Percentiles rank a stretch among this genome's conserved stretches.
phyloP scores from a whole-genome alignment of 2,329 filamentous ascomycete species.

The Exserohilum rostratum region DNA sequence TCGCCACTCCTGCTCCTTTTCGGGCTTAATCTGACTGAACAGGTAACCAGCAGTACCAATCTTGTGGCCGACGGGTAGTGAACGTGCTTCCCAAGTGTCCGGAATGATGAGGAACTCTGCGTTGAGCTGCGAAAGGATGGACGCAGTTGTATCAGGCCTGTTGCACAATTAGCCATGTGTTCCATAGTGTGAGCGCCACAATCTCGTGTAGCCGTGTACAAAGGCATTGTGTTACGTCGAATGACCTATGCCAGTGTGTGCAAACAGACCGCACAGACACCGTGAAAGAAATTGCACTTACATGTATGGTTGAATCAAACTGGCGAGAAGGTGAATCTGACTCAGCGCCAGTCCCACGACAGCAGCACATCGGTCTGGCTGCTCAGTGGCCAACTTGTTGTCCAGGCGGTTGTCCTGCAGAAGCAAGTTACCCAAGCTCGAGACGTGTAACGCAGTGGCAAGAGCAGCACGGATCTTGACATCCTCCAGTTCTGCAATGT shows the following conservation, averaged over 20 bases:
- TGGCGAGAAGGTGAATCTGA: conserved; percentile 80
- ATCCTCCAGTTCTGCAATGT: conserved; percentile 70
- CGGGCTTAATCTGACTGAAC: conserved; percentile 80
- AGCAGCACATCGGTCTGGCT: conserved; percentile 64
- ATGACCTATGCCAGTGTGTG: background rate
- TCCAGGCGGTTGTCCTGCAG: conserved; percentile 65
- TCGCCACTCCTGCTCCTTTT: conserved; percentile 84
- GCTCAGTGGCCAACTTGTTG: conserved; percentile 64
- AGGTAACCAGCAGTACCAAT: conserved; percentile 81
- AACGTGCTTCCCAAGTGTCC: conserved; percentile 47
- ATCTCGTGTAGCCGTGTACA: conserved; percentile 4
- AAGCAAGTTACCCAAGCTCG: conserved; percentile 63
- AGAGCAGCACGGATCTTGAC: conserved; percentile 74
- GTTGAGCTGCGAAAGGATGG: conserved; percentile 79
- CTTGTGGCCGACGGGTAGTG: conserved; percentile 69
- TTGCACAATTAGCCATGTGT: conserved; percentile 11
- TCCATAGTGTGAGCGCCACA: background rate
- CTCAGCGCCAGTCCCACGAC: conserved; percentile 82
- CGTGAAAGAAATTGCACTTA: conserved; percentile 21
- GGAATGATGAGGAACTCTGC: conserved; percentile 64
- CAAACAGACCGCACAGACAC: background rate
- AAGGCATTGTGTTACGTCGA: background rate
- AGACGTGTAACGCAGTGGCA: conserved; percentile 69
- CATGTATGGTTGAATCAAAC: conserved; percentile 82
- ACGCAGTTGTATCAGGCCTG: conserved; percentile 56